phyloP scores from a whole-genome alignment of 805 yeast species.

The Saccharomycopsis sp. region DNA sequence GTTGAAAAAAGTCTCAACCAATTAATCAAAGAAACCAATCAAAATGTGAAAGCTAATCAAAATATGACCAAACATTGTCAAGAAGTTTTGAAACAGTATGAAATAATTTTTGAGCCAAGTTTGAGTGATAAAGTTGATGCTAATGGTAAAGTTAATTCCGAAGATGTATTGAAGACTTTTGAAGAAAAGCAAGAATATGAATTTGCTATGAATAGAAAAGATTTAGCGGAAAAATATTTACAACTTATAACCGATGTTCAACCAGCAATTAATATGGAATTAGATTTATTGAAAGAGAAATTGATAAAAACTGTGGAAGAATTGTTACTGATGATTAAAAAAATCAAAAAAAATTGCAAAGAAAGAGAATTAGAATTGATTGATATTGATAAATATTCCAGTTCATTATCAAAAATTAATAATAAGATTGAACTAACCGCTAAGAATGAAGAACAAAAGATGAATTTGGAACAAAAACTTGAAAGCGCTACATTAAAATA shows the following conservation, averaged over 20 bases:
- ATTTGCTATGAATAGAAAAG: constrained; percentile 1
- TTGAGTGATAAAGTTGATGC: not conserved
- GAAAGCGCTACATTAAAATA: constrained; percentile 9
- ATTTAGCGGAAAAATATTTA: constrained; percentile 9
- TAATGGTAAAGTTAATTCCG: too few relatives aligned
- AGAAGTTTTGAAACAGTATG: constrained; percentile 12
- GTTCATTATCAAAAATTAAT: constrained; percentile 11
- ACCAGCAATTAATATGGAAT: constrained; percentile 15
- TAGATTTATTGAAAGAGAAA: constrained; percentile 14
- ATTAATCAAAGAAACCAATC: constrained; percentile 7
- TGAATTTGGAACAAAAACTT: constrained; percentile 3
- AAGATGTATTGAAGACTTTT: constrained; percentile 1
- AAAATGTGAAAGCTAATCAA: constrained; percentile 8
- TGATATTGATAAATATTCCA: constrained; percentile 15
- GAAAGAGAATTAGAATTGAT: constrained; percentile 14
- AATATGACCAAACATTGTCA: constrained; percentile 7
- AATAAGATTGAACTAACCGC: constrained; percentile 5
- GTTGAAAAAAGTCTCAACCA: constrained; percentile 5
- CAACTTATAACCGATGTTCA: constrained; percentile 11
- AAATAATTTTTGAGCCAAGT: not conserved
- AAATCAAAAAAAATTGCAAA: constrained; percentile 10
- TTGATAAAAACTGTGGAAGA: constrained; percentile 11
- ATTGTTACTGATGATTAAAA: constrained; percentile 12
- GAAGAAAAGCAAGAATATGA: constrained; percentile 5
- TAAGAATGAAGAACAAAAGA: constrained; percentile 14